These are phyloP conservation scores for Candida neerlandica DNA, from an alignment of 1,139 yeast genomes.

Conservation along the genomic window DNA sequence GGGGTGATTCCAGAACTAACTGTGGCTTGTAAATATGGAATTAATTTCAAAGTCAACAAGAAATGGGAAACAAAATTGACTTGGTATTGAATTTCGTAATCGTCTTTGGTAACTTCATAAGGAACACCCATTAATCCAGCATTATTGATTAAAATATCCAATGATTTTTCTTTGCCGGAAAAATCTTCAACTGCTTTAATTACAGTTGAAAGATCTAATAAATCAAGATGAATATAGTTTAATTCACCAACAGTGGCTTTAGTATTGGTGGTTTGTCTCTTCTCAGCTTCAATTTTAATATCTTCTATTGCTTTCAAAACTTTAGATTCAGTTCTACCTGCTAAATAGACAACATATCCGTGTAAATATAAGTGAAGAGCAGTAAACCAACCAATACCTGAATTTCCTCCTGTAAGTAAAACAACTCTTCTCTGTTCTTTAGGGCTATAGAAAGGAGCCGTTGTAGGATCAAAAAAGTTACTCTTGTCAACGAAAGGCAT, in stretches of 20 bases:
- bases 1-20: slow-evolving; percentile 25
- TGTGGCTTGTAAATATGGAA: slow-evolving; percentile 31
- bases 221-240: slow-evolving; percentile 33
- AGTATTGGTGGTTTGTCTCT: slow-evolving; percentile 20
- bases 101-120: slow-evolving; percentile 37
- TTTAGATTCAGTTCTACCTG: slow-evolving; percentile 43
- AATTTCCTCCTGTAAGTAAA: slow-evolving; percentile 47
- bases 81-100: slow-evolving; percentile 45
- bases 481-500: slow-evolving; percentile 7
- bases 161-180: slow-evolving; percentile 24
- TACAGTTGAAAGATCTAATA: slow-evolving; percentile 34
- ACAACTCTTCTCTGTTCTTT: slow-evolving; percentile 43
- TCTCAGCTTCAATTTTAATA: slow-evolving; percentile 28
- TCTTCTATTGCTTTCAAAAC: slow-evolving; percentile 39
- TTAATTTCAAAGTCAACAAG: slow-evolving; percentile 32
- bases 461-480: slow-evolving; percentile 25
- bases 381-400: slow-evolving; percentile 49
- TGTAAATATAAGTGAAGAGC: slow-evolving; percentile 45
- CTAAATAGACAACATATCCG: slow-evolving; percentile 45
- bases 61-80: slow-evolving; percentile 41
- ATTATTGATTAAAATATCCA: slow-evolving; percentile 42
- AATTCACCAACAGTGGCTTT: slow-evolving; percentile 27
- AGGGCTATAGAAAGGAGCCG: slow-evolving; percentile 39
- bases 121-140: slow-evolving; percentile 49
- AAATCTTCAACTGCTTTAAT: slow-evolving; percentile 32